Conservation (phyloP, 106 monocot species). For the Dendrobium chrysotoxum region DNA sequence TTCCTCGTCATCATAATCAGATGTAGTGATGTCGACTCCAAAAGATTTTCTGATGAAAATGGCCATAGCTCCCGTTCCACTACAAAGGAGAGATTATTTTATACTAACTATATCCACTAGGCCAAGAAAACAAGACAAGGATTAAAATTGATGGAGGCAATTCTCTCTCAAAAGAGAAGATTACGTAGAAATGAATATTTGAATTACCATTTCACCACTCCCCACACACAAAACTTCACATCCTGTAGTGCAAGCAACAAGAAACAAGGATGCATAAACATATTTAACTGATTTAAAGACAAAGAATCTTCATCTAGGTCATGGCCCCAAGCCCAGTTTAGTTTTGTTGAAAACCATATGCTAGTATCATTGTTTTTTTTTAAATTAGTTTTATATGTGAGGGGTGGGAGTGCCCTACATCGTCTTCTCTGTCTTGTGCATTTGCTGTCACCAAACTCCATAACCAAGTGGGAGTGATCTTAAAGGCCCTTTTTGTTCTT, state of each 20-base stretch:
- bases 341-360: background rate
- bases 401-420: background rate
- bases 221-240: background rate
- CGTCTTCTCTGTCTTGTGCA: background rate
- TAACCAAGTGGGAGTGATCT: background rate
- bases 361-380: no score
- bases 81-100: conserved; percentile 12
- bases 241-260: background rate
- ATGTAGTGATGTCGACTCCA: conserved; percentile 85
- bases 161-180: background rate
- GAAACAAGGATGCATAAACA: background rate
- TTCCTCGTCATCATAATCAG: conserved; percentile 82
- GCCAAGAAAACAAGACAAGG: background rate
- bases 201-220: background rate
- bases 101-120: background rate
- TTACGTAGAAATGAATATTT: background rate
- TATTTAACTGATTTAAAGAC: background rate
- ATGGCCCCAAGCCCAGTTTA: background rate
- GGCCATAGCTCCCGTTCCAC: conserved; percentile 92
- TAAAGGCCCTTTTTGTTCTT: background rate
- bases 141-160: background rate
- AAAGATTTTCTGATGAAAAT: conserved; percentile 71
- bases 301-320: background rate
- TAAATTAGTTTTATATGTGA: background rate
- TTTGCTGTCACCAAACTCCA: background rate